Conservation (phyloP, 2,329 filamentous ascomycete species). For the Fusarium haematococcum region DNA sequence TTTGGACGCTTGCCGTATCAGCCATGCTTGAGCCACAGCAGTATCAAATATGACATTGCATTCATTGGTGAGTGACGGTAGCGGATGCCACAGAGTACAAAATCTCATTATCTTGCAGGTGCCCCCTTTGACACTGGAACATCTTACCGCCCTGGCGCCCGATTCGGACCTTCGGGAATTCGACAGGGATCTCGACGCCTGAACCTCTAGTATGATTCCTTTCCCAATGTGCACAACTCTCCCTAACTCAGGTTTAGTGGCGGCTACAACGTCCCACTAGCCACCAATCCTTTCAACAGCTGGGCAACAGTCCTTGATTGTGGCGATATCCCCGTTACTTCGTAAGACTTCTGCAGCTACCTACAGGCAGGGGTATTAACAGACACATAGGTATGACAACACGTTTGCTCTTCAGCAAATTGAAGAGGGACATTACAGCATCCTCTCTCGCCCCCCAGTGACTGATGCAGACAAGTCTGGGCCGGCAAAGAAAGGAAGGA, state of each 20-base stretch:
- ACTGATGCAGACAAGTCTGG: conserved; percentile 76
- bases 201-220: conserved; percentile 81
- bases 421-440: conserved; percentile 83
- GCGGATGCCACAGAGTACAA: conserved; percentile 15
- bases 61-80: conserved; percentile 72
- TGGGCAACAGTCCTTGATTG: conserved; percentile 86
- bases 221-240: background rate
- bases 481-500: conserved; percentile 78
- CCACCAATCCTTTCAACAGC: conserved; percentile 83
- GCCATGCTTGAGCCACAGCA: conserved; percentile 77
- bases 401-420: conserved; percentile 85
- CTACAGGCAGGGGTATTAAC: background rate
- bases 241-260: conserved; percentile 65
- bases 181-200: conserved; percentile 87
- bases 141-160: conserved; percentile 84
- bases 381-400: conserved; percentile 76
- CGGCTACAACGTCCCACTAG: conserved; percentile 86
- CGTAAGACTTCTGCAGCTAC: conserved; percentile 60
- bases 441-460: conserved; percentile 77
- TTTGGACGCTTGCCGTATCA: conserved; percentile 84
- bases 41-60: conserved; percentile 84
- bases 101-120: conserved; percentile 56
- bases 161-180: conserved; percentile 87
- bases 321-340: conserved; percentile 86
- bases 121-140: conserved; percentile 90